Evolutionary conservation across 2,329 filamentous ascomycete species (phyloP), one percentile per base, ranked within the genome.

Genomic region (Venturiaceae sp.): DNA sequence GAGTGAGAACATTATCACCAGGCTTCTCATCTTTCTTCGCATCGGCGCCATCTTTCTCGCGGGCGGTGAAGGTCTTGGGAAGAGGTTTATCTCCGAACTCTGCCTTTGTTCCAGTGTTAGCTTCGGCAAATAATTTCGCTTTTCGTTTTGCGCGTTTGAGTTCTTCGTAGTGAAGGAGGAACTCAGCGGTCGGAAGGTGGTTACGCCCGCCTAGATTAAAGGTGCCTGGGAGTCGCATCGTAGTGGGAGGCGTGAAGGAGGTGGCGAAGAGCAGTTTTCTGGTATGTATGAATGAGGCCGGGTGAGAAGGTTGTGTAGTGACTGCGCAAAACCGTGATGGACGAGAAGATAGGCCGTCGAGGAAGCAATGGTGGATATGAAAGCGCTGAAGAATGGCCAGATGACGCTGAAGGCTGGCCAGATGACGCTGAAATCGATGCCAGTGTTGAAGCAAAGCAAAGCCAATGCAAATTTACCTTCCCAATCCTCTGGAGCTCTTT

Each of bases 151-250:
- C 34, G 44, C 44, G 44, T 30, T 56, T 56, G 36, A 56, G 54
- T 1, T 21, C 26, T 28, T 32, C 34, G 28, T 28, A 39, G 16
- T 44, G 32, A 44, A 14, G 19, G 26, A 57, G 44, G 23, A 47
- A 57, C 9, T 57, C 55, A 14, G 41, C 26, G n/a, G 39, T 33
- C 7, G 55, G 55, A 13, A 57, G 34, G 5, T 52, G 36, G 23
- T 57, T 57, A 5, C 21, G n/a, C n/a, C 39, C 39, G 28, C 30
- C 33, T 2, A 52, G 36, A 37, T 57, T 57, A 41, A 57, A 47
- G 16, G 55, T 57, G 7, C 55, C 55, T 23, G 55, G 55, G 13
- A 57, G 41, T 5, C 55, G 55, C 55, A 57, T 57, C 28, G 39
- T 57, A 14, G 21, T 19, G n/a, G 14, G 2, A 21, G 19, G 3